Evolutionary conservation across 2,329 filamentous ascomycete genomes (phyloP).

Genomic region (Botrytis medusae): DNA sequence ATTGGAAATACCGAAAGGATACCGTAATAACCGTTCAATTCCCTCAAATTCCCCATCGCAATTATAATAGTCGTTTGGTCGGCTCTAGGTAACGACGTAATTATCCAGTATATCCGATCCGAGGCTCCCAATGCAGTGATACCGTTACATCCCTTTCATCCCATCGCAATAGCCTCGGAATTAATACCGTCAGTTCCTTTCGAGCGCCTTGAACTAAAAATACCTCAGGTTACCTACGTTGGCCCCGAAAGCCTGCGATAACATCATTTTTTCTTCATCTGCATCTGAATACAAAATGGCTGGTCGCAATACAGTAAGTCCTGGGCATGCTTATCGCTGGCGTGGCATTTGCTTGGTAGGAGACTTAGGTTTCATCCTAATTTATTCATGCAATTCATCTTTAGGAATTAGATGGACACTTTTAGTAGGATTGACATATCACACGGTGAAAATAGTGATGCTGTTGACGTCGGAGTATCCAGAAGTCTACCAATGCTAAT

Average conservation of each 20-base stretch:
- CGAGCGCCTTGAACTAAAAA: not conserved
- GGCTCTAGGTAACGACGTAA: slow-evolving; percentile 10
- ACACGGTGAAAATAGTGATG: not conserved
- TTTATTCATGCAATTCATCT: not conserved
- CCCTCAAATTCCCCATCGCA: slow-evolving; percentile 11
- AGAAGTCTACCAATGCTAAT: not conserved
- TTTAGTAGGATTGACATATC: not conserved
- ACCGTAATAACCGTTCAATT: slow-evolving; percentile 7
- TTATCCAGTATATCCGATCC: not conserved
- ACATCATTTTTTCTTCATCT: not conserved
- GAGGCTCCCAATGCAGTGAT: not conserved
- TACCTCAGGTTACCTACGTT: not conserved
- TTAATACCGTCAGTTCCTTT: not conserved
- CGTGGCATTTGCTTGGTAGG: not conserved
- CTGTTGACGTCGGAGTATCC: not conserved
- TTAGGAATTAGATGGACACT: not conserved
- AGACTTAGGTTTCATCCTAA: not conserved
- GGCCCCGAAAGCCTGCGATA: not conserved
- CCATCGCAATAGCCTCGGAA: slow-evolving; percentile 8
- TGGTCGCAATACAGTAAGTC: not conserved
- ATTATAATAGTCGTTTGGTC: not conserved
- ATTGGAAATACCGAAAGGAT: slow-evolving; percentile 9
- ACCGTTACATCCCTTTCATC: slow-evolving; percentile 6
- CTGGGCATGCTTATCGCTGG: slow-evolving; percentile 9
- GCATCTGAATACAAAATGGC: not conserved